Conservation (phyloP, 371 early-diverging fungal genomes). For the Rozella allomycis region DNA sequence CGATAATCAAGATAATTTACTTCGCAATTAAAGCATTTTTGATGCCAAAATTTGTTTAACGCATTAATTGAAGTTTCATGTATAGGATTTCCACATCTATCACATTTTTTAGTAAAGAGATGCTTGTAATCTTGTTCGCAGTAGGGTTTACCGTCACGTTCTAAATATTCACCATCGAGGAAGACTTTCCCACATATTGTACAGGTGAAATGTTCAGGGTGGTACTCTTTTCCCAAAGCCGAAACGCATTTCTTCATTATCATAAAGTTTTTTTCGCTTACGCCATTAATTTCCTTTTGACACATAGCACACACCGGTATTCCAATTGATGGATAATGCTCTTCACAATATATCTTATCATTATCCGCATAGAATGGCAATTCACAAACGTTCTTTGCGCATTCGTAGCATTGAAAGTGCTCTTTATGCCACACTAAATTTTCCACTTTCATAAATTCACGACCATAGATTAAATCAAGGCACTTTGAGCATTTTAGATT, state of each 20-base stretch:
- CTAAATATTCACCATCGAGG: slow-evolving; percentile 37
- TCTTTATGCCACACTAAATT: no score
- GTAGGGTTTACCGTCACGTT: slow-evolving; percentile 44
- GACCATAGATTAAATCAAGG: no score
- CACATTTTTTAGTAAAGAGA: slow-evolving; percentile 37
- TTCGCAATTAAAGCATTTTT: slow-evolving; percentile 43
- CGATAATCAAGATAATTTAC: slow-evolving; percentile 13
- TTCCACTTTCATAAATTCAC: no score
- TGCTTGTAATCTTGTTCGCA: slow-evolving; percentile 43
- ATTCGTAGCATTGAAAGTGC: no score
- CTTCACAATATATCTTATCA: no score
- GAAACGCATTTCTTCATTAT: slow-evolving; percentile 13
- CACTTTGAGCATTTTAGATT: no score
- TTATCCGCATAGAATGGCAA: no score
- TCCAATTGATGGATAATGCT: no score
- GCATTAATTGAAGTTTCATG: slow-evolving; percentile 35
- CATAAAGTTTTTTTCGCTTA: no score
- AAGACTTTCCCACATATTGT: slow-evolving; percentile 20
- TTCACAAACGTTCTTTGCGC: no score
- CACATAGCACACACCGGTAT: slow-evolving; percentile 10
- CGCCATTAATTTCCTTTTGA: slow-evolving; percentile 23
- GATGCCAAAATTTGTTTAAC: slow-evolving; percentile 39
- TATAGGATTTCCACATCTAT: slow-evolving; percentile 33
- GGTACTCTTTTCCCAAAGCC: slow-evolving; percentile 26
- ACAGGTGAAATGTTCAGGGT: slow-evolving; percentile 29